A percentile compares a stretch with the other conserved stretches of the same genome.
Evolutionary conservation across 768 basidiomycete species (phyloP).

Genomic region (Leccinum uliginosum): DNA sequence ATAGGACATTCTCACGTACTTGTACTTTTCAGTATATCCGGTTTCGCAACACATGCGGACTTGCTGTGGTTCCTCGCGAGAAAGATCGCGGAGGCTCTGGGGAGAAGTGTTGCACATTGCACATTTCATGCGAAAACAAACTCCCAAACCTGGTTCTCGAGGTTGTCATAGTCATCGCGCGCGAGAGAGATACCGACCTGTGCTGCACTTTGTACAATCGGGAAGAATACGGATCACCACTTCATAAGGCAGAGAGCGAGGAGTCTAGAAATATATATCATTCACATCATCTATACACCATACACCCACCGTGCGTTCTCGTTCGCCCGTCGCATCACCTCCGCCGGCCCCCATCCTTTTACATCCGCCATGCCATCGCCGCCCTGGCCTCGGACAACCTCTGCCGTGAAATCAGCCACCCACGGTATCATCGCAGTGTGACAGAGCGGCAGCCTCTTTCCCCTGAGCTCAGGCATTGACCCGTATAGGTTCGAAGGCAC

Average conservation of each 20-base stretch:
- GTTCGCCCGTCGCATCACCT: slow-evolving; percentile 57
- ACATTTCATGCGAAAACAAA: no score
- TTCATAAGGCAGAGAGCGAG: no score
- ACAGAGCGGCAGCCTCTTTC: slow-evolving; percentile 57
- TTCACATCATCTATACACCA: slow-evolving; percentile 29
- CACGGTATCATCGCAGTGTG: slow-evolving; percentile 84
- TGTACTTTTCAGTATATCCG: not conserved
- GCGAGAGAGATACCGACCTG: no score
- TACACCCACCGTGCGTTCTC: slow-evolving; percentile 65
- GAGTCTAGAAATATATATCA: not conserved
- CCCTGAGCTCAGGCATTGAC: slow-evolving; percentile 47
- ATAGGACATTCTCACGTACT: not conserved
- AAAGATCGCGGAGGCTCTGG: no score
- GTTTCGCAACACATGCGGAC: not conserved
- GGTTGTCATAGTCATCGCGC: no score
- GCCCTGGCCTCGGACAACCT: slow-evolving; percentile 31
- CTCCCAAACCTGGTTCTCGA: no score
- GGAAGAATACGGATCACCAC: no score
- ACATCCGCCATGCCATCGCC: no score
- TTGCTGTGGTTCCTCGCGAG: no score
- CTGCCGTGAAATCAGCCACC: slow-evolving; percentile 74
- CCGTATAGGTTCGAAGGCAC: slow-evolving; percentile 69
- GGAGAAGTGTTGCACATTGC: no score
- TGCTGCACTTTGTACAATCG: no score
- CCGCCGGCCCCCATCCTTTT: slow-evolving; percentile 44